Conservation (phyloP, 2,329 filamentous ascomycete species). For the Paecilomyces sp. region DNA sequence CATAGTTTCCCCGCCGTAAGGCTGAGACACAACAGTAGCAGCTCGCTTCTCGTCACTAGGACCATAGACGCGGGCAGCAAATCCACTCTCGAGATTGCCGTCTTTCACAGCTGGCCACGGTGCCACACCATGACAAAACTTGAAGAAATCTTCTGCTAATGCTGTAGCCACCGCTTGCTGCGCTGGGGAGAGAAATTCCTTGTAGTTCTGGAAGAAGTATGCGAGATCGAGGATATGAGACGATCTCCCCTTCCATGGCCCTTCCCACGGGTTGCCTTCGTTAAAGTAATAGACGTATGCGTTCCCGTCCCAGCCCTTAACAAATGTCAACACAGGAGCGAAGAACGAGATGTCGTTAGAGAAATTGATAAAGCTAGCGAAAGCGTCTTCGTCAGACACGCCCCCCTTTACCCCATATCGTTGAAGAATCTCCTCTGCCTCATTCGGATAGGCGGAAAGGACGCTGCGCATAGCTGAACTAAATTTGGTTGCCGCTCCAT, state of each 20-base stretch:
- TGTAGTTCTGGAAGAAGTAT: slow-evolving; percentile 42
- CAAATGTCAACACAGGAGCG: slow-evolving; percentile 36
- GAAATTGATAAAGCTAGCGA: slow-evolving; percentile 36
- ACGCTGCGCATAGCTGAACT: slow-evolving; percentile 12
- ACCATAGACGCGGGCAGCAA: slow-evolving; percentile 19
- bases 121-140: slow-evolving; percentile 30
- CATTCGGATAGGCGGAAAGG: slow-evolving; percentile 14
- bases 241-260: slow-evolving; percentile 31
- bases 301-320: slow-evolving; percentile 26
- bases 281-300: slow-evolving; percentile 41
- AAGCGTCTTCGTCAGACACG: slow-evolving; percentile 34
- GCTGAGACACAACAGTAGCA: slow-evolving; percentile 5
- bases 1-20: slow-evolving; percentile 15
- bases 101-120: slow-evolving; percentile 21
- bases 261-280: slow-evolving; percentile 42
- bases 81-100: slow-evolving; percentile 10
- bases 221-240: slow-evolving; percentile 41
- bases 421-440: slow-evolving; percentile 22
- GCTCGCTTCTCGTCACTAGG: slow-evolving; percentile 10
- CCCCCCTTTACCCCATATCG: slow-evolving; percentile 33
- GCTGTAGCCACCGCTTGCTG: slow-evolving; percentile 22
- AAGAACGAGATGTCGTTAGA: slow-evolving; percentile 42
- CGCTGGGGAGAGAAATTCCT: slow-evolving; percentile 25
- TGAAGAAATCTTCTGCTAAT: slow-evolving; percentile 33
- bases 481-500: slow-evolving; percentile 16